Conservation (phyloP, 2,329 filamentous ascomycete genomes). For the Ascomycota sp. region DNA sequence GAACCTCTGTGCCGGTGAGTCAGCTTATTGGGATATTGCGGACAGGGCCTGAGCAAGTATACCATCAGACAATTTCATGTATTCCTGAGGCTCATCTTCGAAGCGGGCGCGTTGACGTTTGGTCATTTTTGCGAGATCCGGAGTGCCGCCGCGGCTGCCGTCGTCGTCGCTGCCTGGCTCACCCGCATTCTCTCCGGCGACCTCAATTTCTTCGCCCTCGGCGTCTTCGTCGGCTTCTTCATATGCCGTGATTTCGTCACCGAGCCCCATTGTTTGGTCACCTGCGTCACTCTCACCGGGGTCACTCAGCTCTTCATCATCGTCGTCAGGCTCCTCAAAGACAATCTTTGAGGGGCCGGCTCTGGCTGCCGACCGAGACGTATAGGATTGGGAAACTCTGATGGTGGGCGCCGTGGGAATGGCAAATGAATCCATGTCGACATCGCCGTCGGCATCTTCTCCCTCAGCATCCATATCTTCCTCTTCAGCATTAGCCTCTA, state of each 20-base stretch:
- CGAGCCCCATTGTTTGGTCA: conserved; percentile 16
- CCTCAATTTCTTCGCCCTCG: conserved; percentile 23
- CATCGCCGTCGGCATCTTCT: conserved; percentile 22
- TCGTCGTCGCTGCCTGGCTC: conserved; percentile 22
- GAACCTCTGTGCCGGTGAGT: conserved; percentile 27
- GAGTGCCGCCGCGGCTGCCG: conserved; percentile 27
- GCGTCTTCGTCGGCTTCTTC: conserved; percentile 21
- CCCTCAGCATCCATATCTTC: conserved; percentile 19
- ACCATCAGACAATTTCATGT: conserved; percentile 42
- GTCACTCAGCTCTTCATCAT: conserved; percentile 36
- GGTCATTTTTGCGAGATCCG: conserved; percentile 38
- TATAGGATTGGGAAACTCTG: conserved; percentile 24
- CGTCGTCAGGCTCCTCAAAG: conserved; percentile 24
- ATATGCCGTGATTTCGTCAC: conserved; percentile 24
- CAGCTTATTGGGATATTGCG: background rate
- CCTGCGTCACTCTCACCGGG: conserved; percentile 26
- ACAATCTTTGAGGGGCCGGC: conserved; percentile 13
- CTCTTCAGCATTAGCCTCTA: background rate
- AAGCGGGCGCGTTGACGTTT: conserved; percentile 39
- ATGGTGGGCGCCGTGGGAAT: conserved; percentile 18
- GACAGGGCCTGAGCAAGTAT: conserved; percentile 6
- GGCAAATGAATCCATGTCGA: conserved; percentile 22
- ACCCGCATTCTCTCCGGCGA: conserved; percentile 19
- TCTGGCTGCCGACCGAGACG: conserved; percentile 13
- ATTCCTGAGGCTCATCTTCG: conserved; percentile 31